Evolutionary conservation across 2,329 filamentous ascomycete genomes (phyloP).

Genomic region (Thielaviopsis euricoi): DNA sequence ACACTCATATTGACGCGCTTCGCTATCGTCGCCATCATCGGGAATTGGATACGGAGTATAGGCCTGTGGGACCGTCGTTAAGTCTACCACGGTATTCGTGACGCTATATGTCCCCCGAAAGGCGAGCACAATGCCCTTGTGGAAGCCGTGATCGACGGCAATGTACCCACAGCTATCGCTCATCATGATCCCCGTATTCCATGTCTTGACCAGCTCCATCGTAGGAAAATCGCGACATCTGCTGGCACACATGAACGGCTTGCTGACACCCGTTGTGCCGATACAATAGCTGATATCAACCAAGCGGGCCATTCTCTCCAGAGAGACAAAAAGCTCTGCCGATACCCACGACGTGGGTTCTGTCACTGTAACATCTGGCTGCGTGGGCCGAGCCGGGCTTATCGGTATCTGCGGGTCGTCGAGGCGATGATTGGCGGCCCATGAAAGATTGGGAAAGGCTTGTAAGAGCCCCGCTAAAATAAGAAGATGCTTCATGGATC

Average conservation of each 20-base stretch:
- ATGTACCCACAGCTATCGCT: conserved; percentile 91
- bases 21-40: conserved; percentile 21
- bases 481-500: conserved; percentile 2
- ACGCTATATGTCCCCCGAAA: conserved; percentile 93
- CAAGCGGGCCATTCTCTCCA: conserved; percentile 77
- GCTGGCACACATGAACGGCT: conserved; percentile 72
- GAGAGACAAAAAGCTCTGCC: conserved; percentile 51
- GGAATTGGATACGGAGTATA: conserved; percentile 72
- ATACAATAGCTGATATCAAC: conserved; percentile 95
- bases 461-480: conserved; percentile 1
- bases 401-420: neutral
- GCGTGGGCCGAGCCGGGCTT: neutral
- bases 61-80: conserved; percentile 76
- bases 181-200: conserved; percentile 76
- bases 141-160: conserved; percentile 54
- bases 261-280: conserved; percentile 61
- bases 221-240: conserved; percentile 70
- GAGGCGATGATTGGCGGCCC: neutral
- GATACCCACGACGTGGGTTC: conserved; percentile 27
- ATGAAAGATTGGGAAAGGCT: neutral
- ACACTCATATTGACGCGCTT: conserved; percentile 36
- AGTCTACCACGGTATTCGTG: conserved; percentile 76
- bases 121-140: conserved; percentile 54
- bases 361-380: conserved; percentile 1
- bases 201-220: conserved; percentile 67